These are phyloP conservation scores for Angomonas deanei DNA, from an alignment of 208 protist genomes.

Conservation along the genomic window DNA sequence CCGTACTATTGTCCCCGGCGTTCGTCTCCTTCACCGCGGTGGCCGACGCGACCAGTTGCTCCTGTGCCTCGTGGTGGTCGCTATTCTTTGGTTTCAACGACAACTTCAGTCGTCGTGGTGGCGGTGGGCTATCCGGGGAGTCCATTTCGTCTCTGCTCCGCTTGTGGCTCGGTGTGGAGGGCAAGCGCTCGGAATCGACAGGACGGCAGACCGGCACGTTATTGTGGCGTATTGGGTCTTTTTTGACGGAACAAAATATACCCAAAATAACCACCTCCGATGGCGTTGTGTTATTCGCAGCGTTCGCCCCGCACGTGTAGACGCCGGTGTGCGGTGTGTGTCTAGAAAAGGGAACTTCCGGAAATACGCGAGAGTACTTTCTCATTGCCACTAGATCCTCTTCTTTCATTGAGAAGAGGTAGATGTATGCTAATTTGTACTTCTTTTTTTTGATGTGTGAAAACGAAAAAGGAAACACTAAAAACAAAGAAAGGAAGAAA, in stretches of 20 bases:
- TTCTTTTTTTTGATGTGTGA: neutral
- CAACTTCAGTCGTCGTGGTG: too few relatives aligned
- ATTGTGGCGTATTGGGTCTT: too few relatives aligned
- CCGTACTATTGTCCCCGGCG: too few relatives aligned
- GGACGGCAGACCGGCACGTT: too few relatives aligned
- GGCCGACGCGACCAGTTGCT: too few relatives aligned
- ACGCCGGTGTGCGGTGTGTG: conserved; percentile 15
- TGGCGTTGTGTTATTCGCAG: neutral
- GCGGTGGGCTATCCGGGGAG: too few relatives aligned
- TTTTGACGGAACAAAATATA: neutral
- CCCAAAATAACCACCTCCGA: neutral
- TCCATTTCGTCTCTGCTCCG: neutral
- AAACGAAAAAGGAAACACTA: conserved; percentile 11
- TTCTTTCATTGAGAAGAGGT: conserved; percentile 12
- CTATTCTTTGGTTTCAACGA: neutral
- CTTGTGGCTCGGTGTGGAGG: too few relatives aligned
- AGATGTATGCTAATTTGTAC: neutral
- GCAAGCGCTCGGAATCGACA: too few relatives aligned
- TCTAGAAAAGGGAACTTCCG: conserved; percentile 24
- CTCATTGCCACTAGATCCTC: conserved; percentile 17
- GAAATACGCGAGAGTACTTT: conserved; percentile 22
- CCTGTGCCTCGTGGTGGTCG: too few relatives aligned
- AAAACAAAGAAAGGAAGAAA: conserved; percentile 16
- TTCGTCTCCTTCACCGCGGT: too few relatives aligned
- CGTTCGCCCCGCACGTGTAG: neutral